Evolutionary conservation across 192 early-diverging fungal genomes (phyloP), one percentile per base, ranked within the genome.

Genomic region (Radiomyces spectabilis): DNA sequence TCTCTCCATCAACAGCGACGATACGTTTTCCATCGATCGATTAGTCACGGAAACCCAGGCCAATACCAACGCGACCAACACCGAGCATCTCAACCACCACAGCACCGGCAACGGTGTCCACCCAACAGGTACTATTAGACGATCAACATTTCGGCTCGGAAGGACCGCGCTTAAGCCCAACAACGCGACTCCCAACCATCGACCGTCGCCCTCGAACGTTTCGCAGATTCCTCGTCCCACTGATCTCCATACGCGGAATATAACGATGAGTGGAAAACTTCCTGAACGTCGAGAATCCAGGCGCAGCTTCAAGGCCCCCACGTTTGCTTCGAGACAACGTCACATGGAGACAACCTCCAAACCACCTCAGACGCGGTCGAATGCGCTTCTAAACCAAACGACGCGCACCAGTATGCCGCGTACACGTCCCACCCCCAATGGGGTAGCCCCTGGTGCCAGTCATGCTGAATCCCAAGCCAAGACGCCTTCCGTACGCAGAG

Each of bases 311-410:
- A n/a, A n/a, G 12, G 29, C 2, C 7, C 46, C 46, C 21, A 48
- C 46, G 13, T 48, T 29, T 48, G 46, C 46, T 4, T 48, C 46
- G 21, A 44, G 42, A 18, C 42, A 18, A 44, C 24, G 42, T 44
- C 7, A 18, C n/a, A 18, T 18, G 1, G 9, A 18, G 12, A 44
- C 5, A 10, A 26, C 16, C 18, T 44, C 24, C 7, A 22, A 6
- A 44, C 42, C 1, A n/a, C n/a, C n/a, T n/a, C n/a, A n/a, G n/a
- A n/a, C n/a, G n/a, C n/a, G n/a, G n/a, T n/a, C n/a, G n/a, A n/a
- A n/a, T n/a, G n/a, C n/a, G n/a, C n/a, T n/a, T n/a, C n/a, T n/a
- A n/a, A n/a, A n/a, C n/a, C n/a, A n/a, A 26, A 26, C 42, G n/a
- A 18, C 42, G 7, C 42, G 8, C 24, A 44, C 42, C n/a, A 44